Percentiles rank a stretch among this genome's conserved stretches.
These are phyloP conservation scores for Fusarium euwallaceae DNA, from an alignment of 2,329 filamentous ascomycete species.

Conservation along the genomic window DNA sequence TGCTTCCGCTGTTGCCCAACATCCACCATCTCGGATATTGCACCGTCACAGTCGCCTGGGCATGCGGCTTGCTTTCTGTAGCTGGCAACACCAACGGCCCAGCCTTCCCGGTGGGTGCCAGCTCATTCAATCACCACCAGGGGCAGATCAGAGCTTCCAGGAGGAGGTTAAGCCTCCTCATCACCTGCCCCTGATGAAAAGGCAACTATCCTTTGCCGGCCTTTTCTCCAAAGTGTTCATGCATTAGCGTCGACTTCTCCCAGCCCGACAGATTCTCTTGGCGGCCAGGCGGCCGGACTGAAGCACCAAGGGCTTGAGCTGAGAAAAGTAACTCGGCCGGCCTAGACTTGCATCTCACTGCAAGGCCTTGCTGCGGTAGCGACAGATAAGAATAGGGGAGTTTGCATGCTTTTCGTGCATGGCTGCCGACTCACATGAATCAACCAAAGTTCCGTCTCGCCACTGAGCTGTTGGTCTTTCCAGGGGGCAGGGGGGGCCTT, in stretches of 20 bases:
- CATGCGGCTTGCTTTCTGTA: neutral
- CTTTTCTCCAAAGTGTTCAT: constrained; percentile 31
- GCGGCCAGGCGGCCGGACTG: constrained; percentile 17
- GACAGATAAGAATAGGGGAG: constrained; percentile 39
- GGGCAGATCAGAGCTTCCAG: neutral
- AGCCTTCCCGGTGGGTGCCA: neutral
- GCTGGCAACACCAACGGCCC: neutral
- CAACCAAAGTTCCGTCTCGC: constrained; percentile 25
- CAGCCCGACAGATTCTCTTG: constrained; percentile 19
- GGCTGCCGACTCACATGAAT: constrained; percentile 53
- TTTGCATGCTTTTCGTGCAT: constrained; percentile 51
- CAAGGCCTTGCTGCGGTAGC: constrained; percentile 25
- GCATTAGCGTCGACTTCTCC: constrained; percentile 34
- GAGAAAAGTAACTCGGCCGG: constrained; percentile 22
- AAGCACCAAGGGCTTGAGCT: constrained; percentile 15
- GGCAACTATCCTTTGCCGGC: constrained; percentile 1
- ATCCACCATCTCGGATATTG: constrained; percentile 7
- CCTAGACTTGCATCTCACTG: constrained; percentile 28
- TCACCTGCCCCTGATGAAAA: constrained; percentile 13
- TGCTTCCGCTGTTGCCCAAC: constrained; percentile 24
- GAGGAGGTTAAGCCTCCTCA: neutral
- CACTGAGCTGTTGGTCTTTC: constrained; percentile 19
- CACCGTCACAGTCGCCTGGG: neutral
- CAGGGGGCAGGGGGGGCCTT: constrained; percentile 17
- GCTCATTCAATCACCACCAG: neutral